Base-by-base conservation (phyloP, 805 yeast species). In the Blastobotrys terrestris region DNA sequence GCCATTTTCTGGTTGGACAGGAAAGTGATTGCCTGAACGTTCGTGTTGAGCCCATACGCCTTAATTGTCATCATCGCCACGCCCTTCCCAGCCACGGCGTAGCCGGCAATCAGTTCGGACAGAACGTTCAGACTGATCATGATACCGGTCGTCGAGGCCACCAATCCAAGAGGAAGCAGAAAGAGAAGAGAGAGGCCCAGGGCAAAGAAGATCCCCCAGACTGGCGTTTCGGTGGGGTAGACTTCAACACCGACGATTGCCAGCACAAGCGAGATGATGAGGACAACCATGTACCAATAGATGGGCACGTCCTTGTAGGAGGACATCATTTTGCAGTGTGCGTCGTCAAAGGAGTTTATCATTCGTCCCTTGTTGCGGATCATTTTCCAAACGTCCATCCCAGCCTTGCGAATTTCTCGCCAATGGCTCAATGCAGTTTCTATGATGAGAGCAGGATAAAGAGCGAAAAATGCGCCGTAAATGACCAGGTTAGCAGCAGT, bases 51-150 rank as follows among this genome's bases (percentile, higher is more conserved):
- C 3, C 60, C 61, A 39, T 73, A 64, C 70, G 51, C 83, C 79
- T 62, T 75, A 31, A 50, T 51, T 39, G 54, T 55, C 56, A 58
- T 48, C 48, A 52, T 42, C 3, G 60, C 60, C 13, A 52, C 54
- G 19, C 55, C 56, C 70, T 73, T 71, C 2, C 81, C 86, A 3
- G 87, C 87, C 11, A 80, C 70, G 46, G 83, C 77, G 61, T 81
- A 82, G 1, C 88, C 89, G 44, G 80, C 77, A 50, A 84, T 73
- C 52, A 84, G 68, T 60, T 84, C 87, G 2, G 81, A 78, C 53
- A 84, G 67, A 2, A 83, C 86, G 61, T 80, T 80, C 57, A 84
- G 69, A 16, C 83, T 82, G 56, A 83, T 73, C 1, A 74, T 61
- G 51, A 68, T 74, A 66, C 83, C 84, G 0, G 89, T 81, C 31